Percentiles rank a stretch among this genome's conserved stretches.
Conservation (phyloP, 805 yeast species). For the Candida palmyrensis region DNA sequence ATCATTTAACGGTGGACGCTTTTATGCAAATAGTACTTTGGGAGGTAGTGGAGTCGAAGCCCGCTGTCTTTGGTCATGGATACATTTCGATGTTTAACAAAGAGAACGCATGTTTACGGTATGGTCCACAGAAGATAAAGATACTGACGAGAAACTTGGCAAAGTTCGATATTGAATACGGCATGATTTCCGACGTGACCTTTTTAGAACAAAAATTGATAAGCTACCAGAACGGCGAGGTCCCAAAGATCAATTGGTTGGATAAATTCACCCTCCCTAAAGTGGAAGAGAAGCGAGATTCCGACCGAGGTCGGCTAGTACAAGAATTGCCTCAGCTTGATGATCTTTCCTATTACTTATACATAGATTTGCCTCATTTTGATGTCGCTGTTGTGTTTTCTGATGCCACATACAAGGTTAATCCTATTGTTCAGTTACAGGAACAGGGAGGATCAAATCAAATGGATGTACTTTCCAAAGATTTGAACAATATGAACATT, state of each 20-base stretch:
- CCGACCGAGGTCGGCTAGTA: constrained; percentile 1
- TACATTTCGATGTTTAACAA: constrained; percentile 54
- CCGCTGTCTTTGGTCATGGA: constrained; percentile 55
- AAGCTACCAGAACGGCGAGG: constrained; percentile 63
- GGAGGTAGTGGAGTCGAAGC: constrained; percentile 57
- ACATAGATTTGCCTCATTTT: constrained; percentile 39
- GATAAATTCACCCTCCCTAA: constrained; percentile 59
- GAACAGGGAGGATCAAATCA: not conserved
- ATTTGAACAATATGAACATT: constrained; percentile 26
- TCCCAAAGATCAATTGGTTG: constrained; percentile 62
- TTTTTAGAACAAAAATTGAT: constrained; percentile 51
- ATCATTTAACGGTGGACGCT: constrained; percentile 64
- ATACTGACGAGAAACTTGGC: constrained; percentile 11
- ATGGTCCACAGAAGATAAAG: constrained; percentile 60
- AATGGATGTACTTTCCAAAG: constrained; percentile 5
- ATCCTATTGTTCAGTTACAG: constrained; percentile 1
- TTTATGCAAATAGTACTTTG: constrained; percentile 57
- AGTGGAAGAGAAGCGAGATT: constrained; percentile 34
- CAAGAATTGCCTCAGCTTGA: too few relatives aligned
- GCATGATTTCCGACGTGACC: constrained; percentile 15
- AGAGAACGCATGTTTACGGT: constrained; percentile 50
- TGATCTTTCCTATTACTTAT: constrained; percentile 19
- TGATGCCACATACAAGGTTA: constrained; percentile 20
- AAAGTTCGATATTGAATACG: constrained; percentile 12
- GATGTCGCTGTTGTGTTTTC: constrained; percentile 39